Evolutionary conservation across 352 stramenopile species (phyloP), one percentile per base, ranked within the genome.

Genomic region (Phytophthora citrophthora): DNA sequence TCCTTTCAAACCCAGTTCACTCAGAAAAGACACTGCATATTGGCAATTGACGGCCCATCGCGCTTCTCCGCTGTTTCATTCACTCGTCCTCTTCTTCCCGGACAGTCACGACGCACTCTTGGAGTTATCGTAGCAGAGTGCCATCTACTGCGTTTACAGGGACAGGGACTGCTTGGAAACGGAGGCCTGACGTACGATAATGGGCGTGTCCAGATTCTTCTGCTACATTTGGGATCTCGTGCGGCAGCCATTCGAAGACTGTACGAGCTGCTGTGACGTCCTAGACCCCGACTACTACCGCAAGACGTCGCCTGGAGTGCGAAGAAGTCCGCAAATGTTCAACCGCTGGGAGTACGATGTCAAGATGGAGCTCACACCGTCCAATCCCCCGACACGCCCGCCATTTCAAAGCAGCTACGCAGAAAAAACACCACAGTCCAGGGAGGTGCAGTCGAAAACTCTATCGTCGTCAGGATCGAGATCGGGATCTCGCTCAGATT

Each of bases 301-400:
- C 57, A 73, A 73, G 41, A 70, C 63, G 34, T 80, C 72, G n/a
- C 72, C 72, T 1, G 72, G 72, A 23, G 72, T 74, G 46, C 54
- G 44, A 38, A 59, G 58, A 18, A 69, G 50, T 20, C 59, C 63
- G 29, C 72, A 69, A 39, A 66, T 68, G 59, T 80, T 75, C 48
- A 54, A 70, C 31, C 63, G 57, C 34, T 76, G 66, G 48, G 65
- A 71, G 40, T n/a, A 54, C 51, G 64, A 74, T 43, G 55, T 76
- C 60, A 80, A 77, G 44, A 59, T 62, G 53, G 58, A 68, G 20
- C 58, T 72, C 38, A 67, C 54, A n/a, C 48, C 48, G 41, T 72
- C 68, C 10, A 57, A 54, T 7, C 59, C 60, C 15, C 51, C 53
- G 23, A 56, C 62, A n/a, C 55, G 44, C 23, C 50, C 68, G 16